Evolutionary conservation across 176 grass and related monocot species (phyloP), one percentile per base, ranked within the genome.

Genomic region (Poa annua): DNA sequence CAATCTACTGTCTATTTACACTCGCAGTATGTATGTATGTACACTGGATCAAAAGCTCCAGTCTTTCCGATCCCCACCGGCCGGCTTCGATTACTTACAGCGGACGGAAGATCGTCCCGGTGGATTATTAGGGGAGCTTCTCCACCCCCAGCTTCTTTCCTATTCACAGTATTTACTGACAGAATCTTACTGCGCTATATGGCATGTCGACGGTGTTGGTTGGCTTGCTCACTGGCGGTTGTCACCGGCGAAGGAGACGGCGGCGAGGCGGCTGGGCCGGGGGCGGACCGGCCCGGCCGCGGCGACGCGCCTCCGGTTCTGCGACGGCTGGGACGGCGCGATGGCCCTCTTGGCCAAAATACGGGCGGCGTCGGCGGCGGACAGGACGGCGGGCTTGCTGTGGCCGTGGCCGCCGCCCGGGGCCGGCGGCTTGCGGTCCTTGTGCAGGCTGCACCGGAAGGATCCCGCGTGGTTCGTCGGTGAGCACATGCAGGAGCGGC

Each of bases 381-480:
- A 15, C 4, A 63, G 0, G 25, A 33, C 60, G 25, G 25, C 57
- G 70, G 45, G 75, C 80, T 59, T 74, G 67, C n/a, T 3, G 77
- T 62, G 21, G 22, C 4, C 24, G 56, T 57, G 16, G 54, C 20
- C n/a, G 64, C 24, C 29, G 5, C 2, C 49, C 13, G 68, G 22
- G 7, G 53, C 55, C 2, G 19, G 15, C 2, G 19, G 15, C 32
- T 72, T 82, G 75, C 65, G 55, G 1, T 87, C 91, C 62, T 88
- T 90, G 86, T 94, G 92, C 19, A 84, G 86, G 75, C 92, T 88
- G 71, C 92, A 94, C 2, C 92, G 88, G 83, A 94, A 94, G 3
- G 92, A 94, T 0, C 92, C 92, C 0, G 86, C 86, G 64, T 94
- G 92, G 22, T 61, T 91, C 2, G 92, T 94, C 19, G 92, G 92